phyloP scores from a whole-genome alignment of 2,329 filamentous ascomycete genomes.

The Ophiostoma montium region DNA sequence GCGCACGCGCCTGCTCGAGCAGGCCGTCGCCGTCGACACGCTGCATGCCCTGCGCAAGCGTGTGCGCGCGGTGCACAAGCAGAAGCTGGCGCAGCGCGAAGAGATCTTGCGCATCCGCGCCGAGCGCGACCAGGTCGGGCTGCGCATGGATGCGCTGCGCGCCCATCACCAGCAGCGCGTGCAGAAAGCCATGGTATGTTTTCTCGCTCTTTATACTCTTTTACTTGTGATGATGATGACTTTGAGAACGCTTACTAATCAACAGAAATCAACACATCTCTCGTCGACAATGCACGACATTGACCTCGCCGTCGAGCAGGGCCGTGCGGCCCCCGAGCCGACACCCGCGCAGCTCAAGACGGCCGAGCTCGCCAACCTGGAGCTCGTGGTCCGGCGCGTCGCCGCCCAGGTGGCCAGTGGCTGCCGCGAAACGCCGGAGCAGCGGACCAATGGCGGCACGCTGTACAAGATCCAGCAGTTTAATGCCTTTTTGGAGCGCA shows the following conservation, averaged over 20 bases:
- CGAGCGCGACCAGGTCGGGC: conserved; percentile 46
- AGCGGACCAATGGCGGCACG: conserved; percentile 29
- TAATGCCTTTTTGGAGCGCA: conserved; percentile 48
- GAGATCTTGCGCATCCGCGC: conserved; percentile 44
- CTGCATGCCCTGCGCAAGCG: conserved; percentile 43
- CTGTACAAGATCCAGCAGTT: conserved; percentile 45
- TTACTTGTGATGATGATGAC: not conserved
- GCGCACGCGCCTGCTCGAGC: conserved; percentile 39
- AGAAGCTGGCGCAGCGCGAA: conserved; percentile 41
- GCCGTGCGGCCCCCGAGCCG: conserved; percentile 31
- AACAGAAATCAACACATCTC: conserved; percentile 31
- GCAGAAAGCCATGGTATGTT: conserved; percentile 27
- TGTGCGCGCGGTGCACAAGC: conserved; percentile 40
- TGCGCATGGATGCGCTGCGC: conserved; percentile 49
- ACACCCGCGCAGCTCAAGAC: conserved; percentile 29
- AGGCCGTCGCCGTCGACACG: conserved; percentile 47
- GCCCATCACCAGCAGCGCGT: conserved; percentile 42
- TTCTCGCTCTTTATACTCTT: conserved; percentile 19
- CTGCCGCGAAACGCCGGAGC: conserved; percentile 24
- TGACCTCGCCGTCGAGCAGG: conserved; percentile 35
- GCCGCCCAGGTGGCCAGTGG: conserved; percentile 37
- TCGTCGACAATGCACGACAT: conserved; percentile 48
- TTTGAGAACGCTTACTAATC: conserved; percentile 11
- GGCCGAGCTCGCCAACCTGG: conserved; percentile 41
- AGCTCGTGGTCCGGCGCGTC: conserved; percentile 40